Evolutionary conservation across 176 grass and related monocot species (phyloP).

Genomic region (Melocanna baccifera): DNA sequence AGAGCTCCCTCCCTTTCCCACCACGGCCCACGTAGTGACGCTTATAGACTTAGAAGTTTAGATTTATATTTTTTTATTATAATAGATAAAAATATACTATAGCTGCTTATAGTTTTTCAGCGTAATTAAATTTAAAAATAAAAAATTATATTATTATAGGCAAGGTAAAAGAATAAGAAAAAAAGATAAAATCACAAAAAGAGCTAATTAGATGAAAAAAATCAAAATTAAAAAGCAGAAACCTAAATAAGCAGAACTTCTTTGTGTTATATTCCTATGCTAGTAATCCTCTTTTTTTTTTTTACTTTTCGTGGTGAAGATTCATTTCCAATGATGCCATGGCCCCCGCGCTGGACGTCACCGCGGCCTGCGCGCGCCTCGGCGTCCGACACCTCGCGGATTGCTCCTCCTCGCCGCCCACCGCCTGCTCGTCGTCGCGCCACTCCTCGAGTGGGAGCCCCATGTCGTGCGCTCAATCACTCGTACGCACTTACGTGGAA

Average conservation of each 20-base stretch:
- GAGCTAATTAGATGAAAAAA: no score
- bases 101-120: no score
- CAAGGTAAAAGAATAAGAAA: no score
- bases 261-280: neutral
- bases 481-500: neutral
- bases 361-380: neutral
- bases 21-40: neutral
- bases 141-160: no score
- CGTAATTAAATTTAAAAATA: no score
- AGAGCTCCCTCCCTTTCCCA: neutral
- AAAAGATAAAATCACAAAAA: no score
- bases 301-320: neutral
- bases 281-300: neutral
- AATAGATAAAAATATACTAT: no score
- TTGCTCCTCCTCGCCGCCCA: neutral
- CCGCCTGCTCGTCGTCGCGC: neutral
- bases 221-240: no score
- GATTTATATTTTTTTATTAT: no score
- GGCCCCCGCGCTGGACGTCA: neutral
- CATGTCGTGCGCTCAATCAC: neutral
- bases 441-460: neutral
- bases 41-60: no score
- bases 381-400: conserved; percentile 12
- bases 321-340: neutral
- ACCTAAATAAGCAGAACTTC: neutral